Base-by-base conservation (phyloP, 352 stramenopile species). In the Phytopythium helicoides region DNA sequence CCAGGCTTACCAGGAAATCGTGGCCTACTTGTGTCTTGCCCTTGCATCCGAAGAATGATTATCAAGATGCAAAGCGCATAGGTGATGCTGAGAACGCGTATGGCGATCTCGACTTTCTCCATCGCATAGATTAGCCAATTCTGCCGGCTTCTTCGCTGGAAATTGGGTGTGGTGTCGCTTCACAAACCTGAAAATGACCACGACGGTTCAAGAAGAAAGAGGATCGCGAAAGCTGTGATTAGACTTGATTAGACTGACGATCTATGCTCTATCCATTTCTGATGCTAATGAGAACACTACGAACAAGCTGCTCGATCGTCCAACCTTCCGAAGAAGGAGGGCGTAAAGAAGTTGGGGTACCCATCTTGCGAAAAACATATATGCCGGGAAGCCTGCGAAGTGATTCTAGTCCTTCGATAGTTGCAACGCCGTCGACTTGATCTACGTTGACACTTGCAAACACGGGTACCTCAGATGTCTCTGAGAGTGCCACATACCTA, bases 21-120 rank as follows among this genome's bases (percentile, higher is more conserved):
- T 23, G 19, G 22, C 3, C n/a, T 50, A 90, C 77, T 87, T 46
- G 80, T 87, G 41, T 76, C 64, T 56, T 81, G 23, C 48, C 56
- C 56, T 54, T 87, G 73, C 36, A 90, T 59, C 35, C 59, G 50
- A 22, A 87, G 31, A 44, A 90, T 68, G 54, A 90, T 68, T 16
- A 63, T 33, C 58, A 78, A 52, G 41, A 91, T 88, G 21, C 59
- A 64, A 40, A 87, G 45, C 25, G 73, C 68, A 45, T 90, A 90
- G 39, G 56, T 48, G 35, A 71, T 39, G 56, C 73, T 71, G 6
- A 87, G 58, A 48, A 86, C 54, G 50, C 75, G 80, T 48, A 89
- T 74, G 28, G 76, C 75, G 60, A 88, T 81, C 60, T 91, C 80
- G 26, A 86, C 76, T 42, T 77, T 83, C 64, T 88, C 60, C 73